phyloP scores from a whole-genome alignment of 352 stramenopile genomes.

The Halophytophthora polymorphica region DNA sequence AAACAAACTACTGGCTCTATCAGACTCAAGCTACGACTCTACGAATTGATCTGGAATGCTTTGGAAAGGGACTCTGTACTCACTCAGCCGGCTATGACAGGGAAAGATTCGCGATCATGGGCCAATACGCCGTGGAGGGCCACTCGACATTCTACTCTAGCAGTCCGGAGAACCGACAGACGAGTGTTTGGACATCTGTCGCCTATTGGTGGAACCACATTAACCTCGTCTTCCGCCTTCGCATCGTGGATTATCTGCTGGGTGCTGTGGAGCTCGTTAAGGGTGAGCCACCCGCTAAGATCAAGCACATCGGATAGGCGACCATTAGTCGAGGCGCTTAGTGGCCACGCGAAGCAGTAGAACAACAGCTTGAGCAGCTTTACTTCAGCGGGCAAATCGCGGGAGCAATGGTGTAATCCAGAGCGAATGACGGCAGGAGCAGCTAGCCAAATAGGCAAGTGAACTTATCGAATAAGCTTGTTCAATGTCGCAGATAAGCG shows the following conservation, averaged over 20 bases:
- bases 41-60: slow-evolving; percentile 2
- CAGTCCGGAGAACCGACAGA: slow-evolving; percentile 2
- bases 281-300: slow-evolving; percentile 30
- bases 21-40: slow-evolving; percentile 1
- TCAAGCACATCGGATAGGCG: slow-evolving; percentile 32
- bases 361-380: background rate
- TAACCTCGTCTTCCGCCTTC: slow-evolving; percentile 59
- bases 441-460: background rate
- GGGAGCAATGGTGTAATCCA: too few relatives aligned
- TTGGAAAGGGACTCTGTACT: background rate
- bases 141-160: slow-evolving; percentile 45
- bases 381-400: background rate
- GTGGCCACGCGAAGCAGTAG: background rate
- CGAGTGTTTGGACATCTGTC: slow-evolving; percentile 19
- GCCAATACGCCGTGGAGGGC: slow-evolving; percentile 62
- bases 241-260: slow-evolving; percentile 56
- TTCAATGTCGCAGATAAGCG: slow-evolving; percentile 39
- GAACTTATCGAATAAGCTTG: slow-evolving; percentile 39
- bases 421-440: too few relatives aligned
- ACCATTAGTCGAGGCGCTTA: background rate
- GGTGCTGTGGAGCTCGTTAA: slow-evolving; percentile 33
- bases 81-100: slow-evolving; percentile 15
- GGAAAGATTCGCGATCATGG: slow-evolving; percentile 77
- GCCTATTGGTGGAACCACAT: slow-evolving; percentile 67
- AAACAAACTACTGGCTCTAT: background rate